Percentiles rank a stretch among this genome's conserved stretches.
phyloP scores from a whole-genome alignment of 2,329 filamentous ascomycete species.

The Calonectria henricotiae region DNA sequence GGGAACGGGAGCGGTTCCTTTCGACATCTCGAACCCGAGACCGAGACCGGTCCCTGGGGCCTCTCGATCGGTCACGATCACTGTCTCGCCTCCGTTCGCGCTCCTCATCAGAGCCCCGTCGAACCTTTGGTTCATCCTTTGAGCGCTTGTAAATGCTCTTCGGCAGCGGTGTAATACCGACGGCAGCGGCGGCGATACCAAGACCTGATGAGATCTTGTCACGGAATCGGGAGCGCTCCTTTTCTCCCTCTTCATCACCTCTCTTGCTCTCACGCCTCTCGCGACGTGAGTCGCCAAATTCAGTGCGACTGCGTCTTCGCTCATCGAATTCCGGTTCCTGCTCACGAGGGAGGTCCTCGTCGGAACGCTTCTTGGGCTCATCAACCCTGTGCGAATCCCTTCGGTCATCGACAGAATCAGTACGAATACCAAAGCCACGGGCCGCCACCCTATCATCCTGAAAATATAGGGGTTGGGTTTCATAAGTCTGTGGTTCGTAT shows the following conservation, averaged over 20 bases:
- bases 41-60: conserved; percentile 40
- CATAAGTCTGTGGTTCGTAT: conserved; percentile 40
- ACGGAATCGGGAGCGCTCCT: conserved; percentile 62
- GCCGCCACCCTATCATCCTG: conserved; percentile 65
- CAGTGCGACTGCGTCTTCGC: conserved; percentile 50
- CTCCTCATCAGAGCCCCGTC: conserved; percentile 56
- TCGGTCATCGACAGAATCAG: conserved; percentile 58
- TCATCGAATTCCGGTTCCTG: conserved; percentile 54
- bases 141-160: conserved; percentile 61
- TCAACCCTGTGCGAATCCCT: conserved; percentile 57
- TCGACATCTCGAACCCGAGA: conserved; percentile 46
- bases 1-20: conserved; percentile 38
- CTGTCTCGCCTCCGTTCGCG: conserved; percentile 47
- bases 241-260: conserved; percentile 58
- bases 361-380: conserved; percentile 54
- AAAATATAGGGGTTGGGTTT: conserved; percentile 57
- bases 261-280: conserved; percentile 55
- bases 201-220: conserved; percentile 68
- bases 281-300: conserved; percentile 51
- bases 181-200: conserved; percentile 66
- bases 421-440: conserved; percentile 71
- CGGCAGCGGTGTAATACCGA: conserved; percentile 61
- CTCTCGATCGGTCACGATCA: conserved; percentile 43
- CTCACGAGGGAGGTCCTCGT: conserved; percentile 54
- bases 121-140: conserved; percentile 53